These are phyloP conservation scores for Ophiostoma sp. DNA, from an alignment of 2,329 filamentous ascomycete genomes.

Conservation along the genomic window DNA sequence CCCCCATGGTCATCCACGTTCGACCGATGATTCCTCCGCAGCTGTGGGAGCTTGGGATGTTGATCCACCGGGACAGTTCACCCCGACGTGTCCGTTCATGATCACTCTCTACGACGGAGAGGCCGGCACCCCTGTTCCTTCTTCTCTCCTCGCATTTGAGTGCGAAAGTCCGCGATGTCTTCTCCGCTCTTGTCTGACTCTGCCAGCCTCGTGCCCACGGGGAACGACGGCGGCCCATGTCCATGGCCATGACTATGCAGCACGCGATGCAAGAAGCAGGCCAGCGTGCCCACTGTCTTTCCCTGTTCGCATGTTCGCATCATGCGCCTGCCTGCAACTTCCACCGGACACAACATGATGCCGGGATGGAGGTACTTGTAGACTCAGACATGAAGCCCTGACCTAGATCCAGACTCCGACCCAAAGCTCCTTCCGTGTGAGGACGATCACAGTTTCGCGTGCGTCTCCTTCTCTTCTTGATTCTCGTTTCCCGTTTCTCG, in stretches of 20 bases:
- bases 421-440: neutral
- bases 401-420: no score
- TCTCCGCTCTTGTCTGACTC: neutral
- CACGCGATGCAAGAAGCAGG: neutral
- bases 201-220: slow-evolving; percentile 4
- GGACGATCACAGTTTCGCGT: no score
- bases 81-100: neutral
- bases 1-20: neutral
- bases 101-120: neutral
- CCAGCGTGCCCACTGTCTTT: neutral
- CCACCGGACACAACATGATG: neutral
- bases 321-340: neutral
- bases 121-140: neutral
- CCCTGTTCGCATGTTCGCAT: neutral
- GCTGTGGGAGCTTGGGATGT: neutral
- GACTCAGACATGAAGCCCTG: neutral
- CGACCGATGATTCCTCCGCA: neutral
- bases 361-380: neutral
- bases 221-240: neutral
- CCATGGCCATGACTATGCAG: neutral
- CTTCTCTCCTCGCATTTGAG: no score
- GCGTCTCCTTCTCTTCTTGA: neutral
- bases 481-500: neutral
- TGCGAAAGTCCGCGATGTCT: neutral
- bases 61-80: neutral